Percentiles rank a stretch among this genome's conserved stretches.
Evolutionary conservation across 306 rosid genomes (phyloP).

Genomic region (Citrullus mucosospermus): DNA sequence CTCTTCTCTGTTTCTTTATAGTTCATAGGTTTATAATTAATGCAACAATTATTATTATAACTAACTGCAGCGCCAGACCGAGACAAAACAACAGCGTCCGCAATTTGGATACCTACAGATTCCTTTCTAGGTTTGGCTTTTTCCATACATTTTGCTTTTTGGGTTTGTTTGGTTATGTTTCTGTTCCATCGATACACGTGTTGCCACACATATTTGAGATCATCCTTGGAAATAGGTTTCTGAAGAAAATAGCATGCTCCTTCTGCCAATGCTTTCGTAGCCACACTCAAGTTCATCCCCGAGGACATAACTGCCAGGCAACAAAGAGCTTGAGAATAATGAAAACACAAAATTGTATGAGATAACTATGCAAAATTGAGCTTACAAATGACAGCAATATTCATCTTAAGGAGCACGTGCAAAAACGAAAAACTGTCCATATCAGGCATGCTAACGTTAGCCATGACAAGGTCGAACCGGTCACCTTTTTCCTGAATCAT

Average conservation of each 20-base stretch:
- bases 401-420: not conserved
- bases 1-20: not conserved
- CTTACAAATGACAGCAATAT: constrained; percentile 38
- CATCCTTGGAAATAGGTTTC: constrained; percentile 29
- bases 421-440: constrained; percentile 15
- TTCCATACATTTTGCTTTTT: not conserved
- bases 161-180: not conserved
- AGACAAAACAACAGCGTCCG: not conserved
- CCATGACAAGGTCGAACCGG: constrained; percentile 29
- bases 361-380: not conserved
- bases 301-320: constrained; percentile 20
- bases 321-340: not conserved
- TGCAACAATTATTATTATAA: not conserved
- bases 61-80: not conserved
- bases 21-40: not conserved
- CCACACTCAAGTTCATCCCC: not conserved
- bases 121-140: not conserved
- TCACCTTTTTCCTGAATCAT: constrained; percentile 18
- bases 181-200: constrained; percentile 12
- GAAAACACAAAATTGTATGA: not conserved
- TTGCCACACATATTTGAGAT: constrained; percentile 34
- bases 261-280: constrained; percentile 12
- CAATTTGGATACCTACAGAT: not conserved
- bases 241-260: constrained; percentile 26
- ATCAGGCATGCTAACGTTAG: constrained; percentile 26